Evolutionary conservation across 2,329 filamentous ascomycete genomes (phyloP), one percentile per base, ranked within the genome.

Genomic region (Gnomoniopsis sp.): DNA sequence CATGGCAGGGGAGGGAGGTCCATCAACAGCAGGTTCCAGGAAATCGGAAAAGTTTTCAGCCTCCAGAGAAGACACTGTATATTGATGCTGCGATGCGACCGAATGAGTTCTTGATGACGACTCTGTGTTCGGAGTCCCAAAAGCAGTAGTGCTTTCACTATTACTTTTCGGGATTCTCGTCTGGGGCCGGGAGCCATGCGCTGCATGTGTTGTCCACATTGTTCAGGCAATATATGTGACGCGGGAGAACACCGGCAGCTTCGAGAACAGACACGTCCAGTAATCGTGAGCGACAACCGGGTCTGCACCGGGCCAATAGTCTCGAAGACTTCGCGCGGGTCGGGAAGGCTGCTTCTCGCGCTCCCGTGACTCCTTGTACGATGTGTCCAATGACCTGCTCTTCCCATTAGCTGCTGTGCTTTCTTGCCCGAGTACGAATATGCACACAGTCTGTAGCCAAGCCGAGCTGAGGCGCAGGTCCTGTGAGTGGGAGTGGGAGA

Each of bases 1-100:
- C 62, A 78, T 78, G 65, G 84, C 80, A 30, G 85, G 82, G 36
- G 84, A 87, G 0, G 84, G 83, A 44, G 84, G 84, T 19, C 82
- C 81, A 65, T 87, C 82, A 57, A 87, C 72, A 61, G 84, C 79
- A 51, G 84, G 83, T 59, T 80, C 83, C 58, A 87, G 71, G 55
- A 82, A 74, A 59, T 81, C 78, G 60, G 73, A 67, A 41, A 71
- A 63, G 64, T 64, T 65, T 55, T 65, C 59, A 34, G 61, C 48
- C 57, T 66, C 63, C 58, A 55, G 46, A 43, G 53, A 36, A 41
- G 53, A 62, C 26, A 54, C 53, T 17, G 60, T 38, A 55, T 52
- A 48, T 36, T 62, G 57, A 22, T 59, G 57, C 15, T 56, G 56
- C 34, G 57, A 44, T 44, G 53, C 26, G 36, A 34, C n/a, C 7